These are phyloP conservation scores for Neltuma alba DNA, from an alignment of 306 rosid species.

Conservation along the genomic window DNA sequence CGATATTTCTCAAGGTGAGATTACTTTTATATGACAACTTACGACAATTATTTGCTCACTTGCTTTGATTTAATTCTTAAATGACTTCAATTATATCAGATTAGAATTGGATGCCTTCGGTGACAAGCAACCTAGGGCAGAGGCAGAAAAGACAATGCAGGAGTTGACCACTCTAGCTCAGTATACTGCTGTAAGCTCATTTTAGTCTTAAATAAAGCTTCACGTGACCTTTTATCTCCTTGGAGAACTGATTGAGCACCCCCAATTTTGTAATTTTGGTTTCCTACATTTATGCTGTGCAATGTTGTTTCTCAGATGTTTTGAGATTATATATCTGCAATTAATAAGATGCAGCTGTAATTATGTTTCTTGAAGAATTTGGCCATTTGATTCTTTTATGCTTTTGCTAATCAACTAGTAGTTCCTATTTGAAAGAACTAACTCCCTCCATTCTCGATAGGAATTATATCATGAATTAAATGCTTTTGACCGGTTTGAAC, in stretches of 20 bases:
- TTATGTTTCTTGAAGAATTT: slow-evolving; percentile 7
- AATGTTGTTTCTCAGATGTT: slow-evolving; percentile 23
- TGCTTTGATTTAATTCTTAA: slow-evolving; percentile 31
- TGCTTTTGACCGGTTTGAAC: slow-evolving; percentile 80
- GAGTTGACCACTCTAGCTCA: slow-evolving; percentile 70
- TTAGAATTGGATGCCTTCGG: slow-evolving; percentile 56
- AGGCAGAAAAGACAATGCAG: slow-evolving; percentile 71
- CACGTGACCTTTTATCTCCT: slow-evolving; percentile 19
- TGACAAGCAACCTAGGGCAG: slow-evolving; percentile 47
- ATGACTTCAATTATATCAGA: slow-evolving; percentile 56
- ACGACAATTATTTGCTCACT: slow-evolving; percentile 16
- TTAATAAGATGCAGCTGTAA: not conserved
- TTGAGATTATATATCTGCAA: not conserved
- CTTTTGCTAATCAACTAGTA: not conserved
- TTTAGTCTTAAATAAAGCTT: slow-evolving; percentile 28
- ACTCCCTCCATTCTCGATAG: slow-evolving; percentile 43
- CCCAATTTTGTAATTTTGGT: slow-evolving; percentile 21
- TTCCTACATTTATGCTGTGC: slow-evolving; percentile 27
- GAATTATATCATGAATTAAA: slow-evolving; percentile 83
- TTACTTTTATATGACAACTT: slow-evolving; percentile 22
- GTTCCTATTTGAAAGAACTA: slow-evolving; percentile 32
- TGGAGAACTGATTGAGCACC: slow-evolving; percentile 31
- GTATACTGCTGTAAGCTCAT: slow-evolving; percentile 75
- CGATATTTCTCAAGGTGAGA: slow-evolving; percentile 72
- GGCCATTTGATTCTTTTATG: slow-evolving; percentile 15